Conservation (phyloP, 345 rosid genomes). For the Fremontodendron californicum region DNA sequence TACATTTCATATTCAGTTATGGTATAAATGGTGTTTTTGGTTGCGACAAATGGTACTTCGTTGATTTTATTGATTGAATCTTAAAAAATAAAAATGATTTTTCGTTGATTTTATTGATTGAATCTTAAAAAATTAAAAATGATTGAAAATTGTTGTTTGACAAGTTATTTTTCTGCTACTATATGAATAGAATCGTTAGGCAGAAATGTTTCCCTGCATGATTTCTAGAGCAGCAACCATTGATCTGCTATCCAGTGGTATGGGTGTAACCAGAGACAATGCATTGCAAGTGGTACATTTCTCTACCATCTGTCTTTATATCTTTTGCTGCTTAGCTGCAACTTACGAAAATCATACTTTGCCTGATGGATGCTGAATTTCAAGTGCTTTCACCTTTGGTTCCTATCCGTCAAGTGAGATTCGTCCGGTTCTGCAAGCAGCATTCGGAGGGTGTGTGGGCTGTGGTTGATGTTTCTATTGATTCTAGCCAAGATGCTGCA, state of each 20-base stretch:
- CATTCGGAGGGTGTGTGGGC: conserved; percentile 64
- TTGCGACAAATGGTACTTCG: not conserved
- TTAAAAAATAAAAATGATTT: not conserved
- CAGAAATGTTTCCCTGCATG: conserved; percentile 51
- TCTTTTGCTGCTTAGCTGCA: not conserved
- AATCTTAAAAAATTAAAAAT: not conserved
- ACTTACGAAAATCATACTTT: not conserved
- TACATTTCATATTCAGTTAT: no score
- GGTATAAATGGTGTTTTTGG: not conserved
- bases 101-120: not conserved
- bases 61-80: conserved; percentile 1
- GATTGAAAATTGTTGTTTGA: not conserved
- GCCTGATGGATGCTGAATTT: conserved; percentile 65
- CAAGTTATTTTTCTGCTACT: not conserved
- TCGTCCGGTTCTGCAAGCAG: conserved; percentile 73
- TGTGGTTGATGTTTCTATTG: conserved; percentile 66
- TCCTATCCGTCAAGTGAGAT: conserved; percentile 50
- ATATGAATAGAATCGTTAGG: conserved; percentile 54
- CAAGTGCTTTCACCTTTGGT: conserved; percentile 70
- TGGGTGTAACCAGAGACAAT: conserved; percentile 44
- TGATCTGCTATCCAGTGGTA: conserved; percentile 47
- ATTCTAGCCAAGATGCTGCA: conserved; percentile 35
- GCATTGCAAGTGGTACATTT: conserved; percentile 55
- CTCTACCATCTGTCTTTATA: not conserved
- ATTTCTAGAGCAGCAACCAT: conserved; percentile 42